These are phyloP conservation scores for Euptelea pleiosperma DNA, from an alignment of 164 flowering plant species.

Conservation along the genomic window DNA sequence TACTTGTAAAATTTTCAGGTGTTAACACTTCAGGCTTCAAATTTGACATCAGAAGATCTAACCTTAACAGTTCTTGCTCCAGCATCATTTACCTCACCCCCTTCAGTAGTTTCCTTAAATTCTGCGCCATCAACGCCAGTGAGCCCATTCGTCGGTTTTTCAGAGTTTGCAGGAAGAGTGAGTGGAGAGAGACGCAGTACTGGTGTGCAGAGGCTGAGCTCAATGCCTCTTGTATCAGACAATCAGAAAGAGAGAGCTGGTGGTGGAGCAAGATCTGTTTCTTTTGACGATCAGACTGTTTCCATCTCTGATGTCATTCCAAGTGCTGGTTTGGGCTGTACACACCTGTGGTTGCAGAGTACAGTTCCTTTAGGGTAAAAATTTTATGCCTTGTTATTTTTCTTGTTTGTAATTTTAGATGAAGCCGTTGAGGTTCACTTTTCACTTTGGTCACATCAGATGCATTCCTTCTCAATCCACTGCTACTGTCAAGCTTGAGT, in stretches of 20 bases:
- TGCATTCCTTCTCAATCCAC: slow-evolving; percentile 86
- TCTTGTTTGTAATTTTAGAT: not conserved
- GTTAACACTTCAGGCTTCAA: slow-evolving; percentile 90
- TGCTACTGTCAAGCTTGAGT: slow-evolving; percentile 88
- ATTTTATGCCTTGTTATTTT: slow-evolving; percentile 1
- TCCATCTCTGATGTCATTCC: slow-evolving; percentile 65
- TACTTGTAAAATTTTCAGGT: slow-evolving; percentile 49
- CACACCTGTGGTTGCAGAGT: slow-evolving; percentile 96
- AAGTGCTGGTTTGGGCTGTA: slow-evolving; percentile 60
- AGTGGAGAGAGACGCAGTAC: slow-evolving; percentile 30
- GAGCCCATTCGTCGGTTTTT: slow-evolving; percentile 61
- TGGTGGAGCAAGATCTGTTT: slow-evolving; percentile 31
- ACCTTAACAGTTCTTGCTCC: slow-evolving; percentile 95
- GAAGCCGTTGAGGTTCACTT: not conserved
- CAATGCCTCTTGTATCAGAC: slow-evolving; percentile 33
- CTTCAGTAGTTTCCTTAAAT: slow-evolving; percentile 72
- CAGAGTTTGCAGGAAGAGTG: slow-evolving; percentile 42
- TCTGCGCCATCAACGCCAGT: slow-evolving; percentile 70
- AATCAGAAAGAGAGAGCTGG: slow-evolving; percentile 33
- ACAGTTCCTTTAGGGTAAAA: slow-evolving; percentile 94
- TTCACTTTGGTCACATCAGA: slow-evolving; percentile 37
- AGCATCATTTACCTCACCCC: slow-evolving; percentile 79
- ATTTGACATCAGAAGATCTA: slow-evolving; percentile 84
- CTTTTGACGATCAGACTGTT: slow-evolving; percentile 36
- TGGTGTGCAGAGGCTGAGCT: slow-evolving; percentile 34